Percentiles rank a stretch among this genome's conserved stretches.
phyloP scores from a whole-genome alignment of 495 filamentous ascomycete species.

The Parathielavia appendiculata region DNA sequence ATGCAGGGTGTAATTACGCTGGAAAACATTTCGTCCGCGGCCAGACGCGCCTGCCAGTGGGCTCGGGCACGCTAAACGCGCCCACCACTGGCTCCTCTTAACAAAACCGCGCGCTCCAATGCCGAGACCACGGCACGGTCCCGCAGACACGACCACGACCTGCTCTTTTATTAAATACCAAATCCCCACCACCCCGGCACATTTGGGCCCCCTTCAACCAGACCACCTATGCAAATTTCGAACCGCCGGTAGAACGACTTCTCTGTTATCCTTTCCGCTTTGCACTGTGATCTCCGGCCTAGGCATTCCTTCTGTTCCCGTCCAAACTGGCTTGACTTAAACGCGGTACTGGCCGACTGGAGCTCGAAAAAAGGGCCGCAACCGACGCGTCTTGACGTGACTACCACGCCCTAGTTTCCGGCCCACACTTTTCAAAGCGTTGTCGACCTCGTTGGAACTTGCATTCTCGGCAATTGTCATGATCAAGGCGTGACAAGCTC shows the following conservation, averaged over 20 bases:
- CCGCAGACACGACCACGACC: slow-evolving; percentile 29
- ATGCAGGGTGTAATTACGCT: not conserved
- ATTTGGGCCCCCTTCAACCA: slow-evolving; percentile 23
- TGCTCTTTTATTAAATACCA: slow-evolving; percentile 34
- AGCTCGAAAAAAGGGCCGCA: slow-evolving; percentile 20
- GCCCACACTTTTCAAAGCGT: slow-evolving; percentile 10
- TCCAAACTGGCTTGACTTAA: slow-evolving; percentile 15
- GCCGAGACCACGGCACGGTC: slow-evolving; percentile 23
- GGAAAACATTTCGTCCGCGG: not conserved
- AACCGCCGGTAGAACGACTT: not conserved
- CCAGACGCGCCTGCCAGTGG: slow-evolving; percentile 13
- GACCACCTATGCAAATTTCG: slow-evolving; percentile 22
- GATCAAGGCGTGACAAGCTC: slow-evolving; percentile 19
- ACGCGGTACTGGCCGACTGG: slow-evolving; percentile 12
- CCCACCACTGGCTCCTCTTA: slow-evolving; percentile 23
- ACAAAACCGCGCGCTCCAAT: slow-evolving; percentile 32
- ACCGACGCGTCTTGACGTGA: slow-evolving; percentile 27
- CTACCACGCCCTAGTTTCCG: slow-evolving; percentile 7
- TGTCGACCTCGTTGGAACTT: slow-evolving; percentile 2
- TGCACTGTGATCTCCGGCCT: slow-evolving; percentile 4
- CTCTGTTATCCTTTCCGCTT: slow-evolving; percentile 7
- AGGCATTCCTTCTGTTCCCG: not conserved
- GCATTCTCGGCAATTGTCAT: slow-evolving; percentile 20
- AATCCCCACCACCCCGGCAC: slow-evolving; percentile 28
- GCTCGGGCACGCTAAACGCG: slow-evolving; percentile 24